Conservation (phyloP, 208 protist species). For the Leishmania braziliensis region DNA sequence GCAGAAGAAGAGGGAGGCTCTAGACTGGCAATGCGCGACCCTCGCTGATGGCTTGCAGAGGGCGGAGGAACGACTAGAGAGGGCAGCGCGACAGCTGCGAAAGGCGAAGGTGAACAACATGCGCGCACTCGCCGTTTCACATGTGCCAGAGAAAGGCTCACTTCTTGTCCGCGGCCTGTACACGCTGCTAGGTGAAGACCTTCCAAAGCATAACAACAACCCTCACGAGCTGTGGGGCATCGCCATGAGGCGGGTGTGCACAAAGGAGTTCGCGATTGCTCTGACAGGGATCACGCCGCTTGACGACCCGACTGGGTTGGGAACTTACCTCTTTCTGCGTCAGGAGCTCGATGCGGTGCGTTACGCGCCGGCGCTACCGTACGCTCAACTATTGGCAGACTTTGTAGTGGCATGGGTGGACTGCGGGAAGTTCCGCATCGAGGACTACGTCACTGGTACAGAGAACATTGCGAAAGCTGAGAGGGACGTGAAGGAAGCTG, state of each 20-base stretch:
- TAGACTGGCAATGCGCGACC: slow-evolving; percentile 3
- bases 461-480: slow-evolving; percentile 6
- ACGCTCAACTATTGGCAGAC: slow-evolving; percentile 50
- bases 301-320: not conserved
- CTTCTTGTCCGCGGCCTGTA: slow-evolving; percentile 61
- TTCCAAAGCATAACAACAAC: slow-evolving; percentile 39
- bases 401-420: slow-evolving; percentile 63
- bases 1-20: slow-evolving; percentile 5
- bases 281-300: slow-evolving; percentile 32
- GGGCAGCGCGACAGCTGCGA: slow-evolving; percentile 34
- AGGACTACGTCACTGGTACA: slow-evolving; percentile 14
- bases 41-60: slow-evolving; percentile 17
- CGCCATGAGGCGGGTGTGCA: slow-evolving; percentile 48
- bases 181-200: slow-evolving; percentile 62
- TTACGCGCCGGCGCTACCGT: slow-evolving; percentile 46
- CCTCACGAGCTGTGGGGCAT: slow-evolving; percentile 58
- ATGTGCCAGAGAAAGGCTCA: slow-evolving; percentile 42
- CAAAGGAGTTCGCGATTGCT: slow-evolving; percentile 37
- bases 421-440: slow-evolving; percentile 14
- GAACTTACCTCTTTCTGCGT: slow-evolving; percentile 30
- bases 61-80: slow-evolving; percentile 33
- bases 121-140: slow-evolving; percentile 43
- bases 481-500: not conserved
- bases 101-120: slow-evolving; percentile 42
- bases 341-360: slow-evolving; percentile 50